These are phyloP conservation scores for Sarocladium oryzae DNA, from an alignment of 2,329 filamentous ascomycete genomes.

Conservation along the genomic window DNA sequence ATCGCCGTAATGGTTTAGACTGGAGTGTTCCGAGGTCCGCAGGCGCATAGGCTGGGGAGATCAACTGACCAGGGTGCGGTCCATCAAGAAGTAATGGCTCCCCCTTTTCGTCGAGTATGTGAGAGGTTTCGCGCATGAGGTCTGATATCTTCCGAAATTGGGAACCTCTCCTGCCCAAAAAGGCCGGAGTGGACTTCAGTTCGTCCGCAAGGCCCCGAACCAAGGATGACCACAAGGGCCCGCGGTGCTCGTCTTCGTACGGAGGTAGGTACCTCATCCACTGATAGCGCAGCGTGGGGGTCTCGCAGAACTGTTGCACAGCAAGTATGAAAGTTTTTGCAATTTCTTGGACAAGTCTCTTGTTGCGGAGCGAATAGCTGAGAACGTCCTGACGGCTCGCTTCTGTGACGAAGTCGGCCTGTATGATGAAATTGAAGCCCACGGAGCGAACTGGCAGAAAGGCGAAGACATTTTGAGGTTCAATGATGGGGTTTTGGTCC, in stretches of 20 bases:
- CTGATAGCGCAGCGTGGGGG: constrained; percentile 29
- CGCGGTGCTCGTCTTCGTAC: constrained; percentile 15
- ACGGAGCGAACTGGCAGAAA: constrained; percentile 37
- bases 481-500: constrained; percentile 24
- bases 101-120: not conserved
- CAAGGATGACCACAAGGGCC: constrained; percentile 21
- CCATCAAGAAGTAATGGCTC: not conserved
- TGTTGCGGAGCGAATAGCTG: constrained; percentile 30
- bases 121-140: not conserved
- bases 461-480: constrained; percentile 36
- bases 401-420: constrained; percentile 42
- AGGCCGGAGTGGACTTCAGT: constrained; percentile 12
- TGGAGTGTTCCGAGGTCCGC: too few relatives aligned
- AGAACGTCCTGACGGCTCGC: constrained; percentile 38
- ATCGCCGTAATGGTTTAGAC: not conserved
- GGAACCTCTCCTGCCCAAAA: constrained; percentile 10
- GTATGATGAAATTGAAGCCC: constrained; percentile 43
- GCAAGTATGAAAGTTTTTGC: constrained; percentile 32
- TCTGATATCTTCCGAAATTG: not conserved
- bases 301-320: constrained; percentile 30
- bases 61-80: not conserved
- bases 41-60: not conserved
- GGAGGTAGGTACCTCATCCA: constrained; percentile 41
- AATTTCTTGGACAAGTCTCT: constrained; percentile 25
- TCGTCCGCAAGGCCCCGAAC: constrained; percentile 17